phyloP scores from a whole-genome alignment of 345 rosid genomes.

The Melaleuca alternifolia region DNA sequence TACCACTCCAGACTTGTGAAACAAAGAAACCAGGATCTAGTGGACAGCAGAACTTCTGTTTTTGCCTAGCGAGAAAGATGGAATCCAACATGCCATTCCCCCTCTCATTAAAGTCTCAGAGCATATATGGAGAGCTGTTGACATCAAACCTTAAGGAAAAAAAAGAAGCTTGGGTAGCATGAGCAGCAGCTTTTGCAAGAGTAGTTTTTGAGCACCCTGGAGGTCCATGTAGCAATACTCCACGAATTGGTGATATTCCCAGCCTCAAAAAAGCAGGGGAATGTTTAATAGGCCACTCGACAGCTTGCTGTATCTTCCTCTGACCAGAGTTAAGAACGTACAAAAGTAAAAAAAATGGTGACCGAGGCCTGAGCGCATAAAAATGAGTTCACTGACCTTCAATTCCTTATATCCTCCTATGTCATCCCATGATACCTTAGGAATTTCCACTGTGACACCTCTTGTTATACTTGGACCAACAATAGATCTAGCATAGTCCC shows the following conservation, averaged over 20 bases:
- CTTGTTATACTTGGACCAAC: constrained; percentile 90
- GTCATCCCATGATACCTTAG: constrained; percentile 88
- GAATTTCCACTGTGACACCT: constrained; percentile 85
- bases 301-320: constrained; percentile 82
- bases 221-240: constrained; percentile 90
- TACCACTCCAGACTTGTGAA: background rate
- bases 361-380: background rate
- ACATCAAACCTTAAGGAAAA: constrained; percentile 32
- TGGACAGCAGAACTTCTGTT: background rate
- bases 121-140: background rate
- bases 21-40: background rate
- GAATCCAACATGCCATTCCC: background rate
- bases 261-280: constrained; percentile 54
- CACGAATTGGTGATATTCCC: constrained; percentile 78
- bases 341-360: background rate
- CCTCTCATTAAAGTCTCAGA: background rate
- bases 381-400: constrained; percentile 31
- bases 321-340: constrained; percentile 13
- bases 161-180: constrained; percentile 89
- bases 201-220: constrained; percentile 99
- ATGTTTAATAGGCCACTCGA: constrained; percentile 96
- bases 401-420: constrained; percentile 69
- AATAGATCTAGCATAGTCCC: constrained; percentile 54
- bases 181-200: constrained; percentile 90
- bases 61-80: background rate